Conservation (phyloP, 352 stramenopile genomes). For the Pythium brassicae region DNA sequence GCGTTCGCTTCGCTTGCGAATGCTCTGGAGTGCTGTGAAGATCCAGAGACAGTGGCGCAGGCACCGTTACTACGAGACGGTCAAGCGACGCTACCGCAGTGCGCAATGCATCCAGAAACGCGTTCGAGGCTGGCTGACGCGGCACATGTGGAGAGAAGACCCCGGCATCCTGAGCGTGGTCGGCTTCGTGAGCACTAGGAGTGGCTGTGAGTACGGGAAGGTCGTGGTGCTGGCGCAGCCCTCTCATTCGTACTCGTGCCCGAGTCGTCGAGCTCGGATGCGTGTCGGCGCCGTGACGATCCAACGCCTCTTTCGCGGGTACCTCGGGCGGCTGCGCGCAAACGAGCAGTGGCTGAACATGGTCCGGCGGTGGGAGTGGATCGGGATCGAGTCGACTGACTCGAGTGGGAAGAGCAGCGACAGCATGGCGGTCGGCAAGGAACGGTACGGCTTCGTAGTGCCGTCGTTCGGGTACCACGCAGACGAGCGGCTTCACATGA, state of each 20-base stretch:
- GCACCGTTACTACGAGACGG: slow-evolving; percentile 30
- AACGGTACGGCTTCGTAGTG: slow-evolving; percentile 53
- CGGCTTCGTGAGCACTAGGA: slow-evolving; percentile 33
- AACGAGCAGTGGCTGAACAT: slow-evolving; percentile 69
- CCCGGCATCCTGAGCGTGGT: slow-evolving; percentile 36
- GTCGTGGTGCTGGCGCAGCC: slow-evolving; percentile 30
- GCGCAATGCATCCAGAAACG: slow-evolving; percentile 48
- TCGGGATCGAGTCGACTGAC: slow-evolving; percentile 34
- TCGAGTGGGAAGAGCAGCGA: slow-evolving; percentile 31
- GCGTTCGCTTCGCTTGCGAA: slow-evolving; percentile 33
- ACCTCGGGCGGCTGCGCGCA: slow-evolving; percentile 41
- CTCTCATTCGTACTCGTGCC: slow-evolving; percentile 50
- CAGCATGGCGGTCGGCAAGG: slow-evolving; percentile 46
- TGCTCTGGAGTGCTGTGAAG: slow-evolving; percentile 40
- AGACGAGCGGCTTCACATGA: slow-evolving; percentile 42
- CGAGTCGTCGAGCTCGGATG: slow-evolving; percentile 40
- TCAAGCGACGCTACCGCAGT: slow-evolving; percentile 48
- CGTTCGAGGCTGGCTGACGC: slow-evolving; percentile 61
- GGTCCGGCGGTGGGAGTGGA: slow-evolving; percentile 72
- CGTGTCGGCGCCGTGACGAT: slow-evolving; percentile 26
- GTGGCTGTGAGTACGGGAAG: slow-evolving; percentile 49
- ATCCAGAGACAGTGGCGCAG: slow-evolving; percentile 62
- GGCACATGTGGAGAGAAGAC: slow-evolving; percentile 59
- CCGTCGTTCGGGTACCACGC: slow-evolving; percentile 45
- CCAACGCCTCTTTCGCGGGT: slow-evolving; percentile 50